Conservation (phyloP, 2,329 filamentous ascomycete species). For the Paraphaeosphaeria minitans region DNA sequence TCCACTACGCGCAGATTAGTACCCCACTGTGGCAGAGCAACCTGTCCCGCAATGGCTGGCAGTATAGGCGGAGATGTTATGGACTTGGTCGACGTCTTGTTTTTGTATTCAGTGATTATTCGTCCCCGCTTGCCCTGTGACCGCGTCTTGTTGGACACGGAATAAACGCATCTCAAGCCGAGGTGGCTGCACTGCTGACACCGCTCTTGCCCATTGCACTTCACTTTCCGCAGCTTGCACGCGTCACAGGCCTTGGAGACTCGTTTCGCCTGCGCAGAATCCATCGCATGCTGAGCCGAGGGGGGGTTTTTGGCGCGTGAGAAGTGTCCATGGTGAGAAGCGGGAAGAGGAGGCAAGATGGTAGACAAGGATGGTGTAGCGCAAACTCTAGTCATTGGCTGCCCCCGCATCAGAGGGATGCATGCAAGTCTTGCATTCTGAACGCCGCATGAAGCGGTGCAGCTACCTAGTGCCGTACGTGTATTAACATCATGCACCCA, state of each 20-base stretch:
- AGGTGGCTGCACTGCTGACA: conserved; percentile 50
- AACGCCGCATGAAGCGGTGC: not conserved
- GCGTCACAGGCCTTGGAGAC: conserved; percentile 53
- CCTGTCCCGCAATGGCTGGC: conserved; percentile 25
- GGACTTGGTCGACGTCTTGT: conserved; percentile 29
- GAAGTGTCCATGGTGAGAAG: conserved; percentile 2
- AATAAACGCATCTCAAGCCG: conserved; percentile 54
- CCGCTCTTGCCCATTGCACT: conserved; percentile 53
- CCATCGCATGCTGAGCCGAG: conserved; percentile 20
- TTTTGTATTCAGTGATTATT: conserved; percentile 50
- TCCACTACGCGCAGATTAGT: conserved; percentile 7
- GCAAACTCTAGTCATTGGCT: conserved; percentile 3
- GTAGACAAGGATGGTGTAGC: conserved; percentile 6
- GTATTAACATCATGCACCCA: no score
- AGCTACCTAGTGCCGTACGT: not conserved
- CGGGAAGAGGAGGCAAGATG: conserved; percentile 8
- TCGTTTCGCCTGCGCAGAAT: conserved; percentile 31
- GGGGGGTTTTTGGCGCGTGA: not conserved
- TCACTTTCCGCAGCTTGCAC: conserved; percentile 54
- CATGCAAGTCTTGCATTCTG: not conserved
- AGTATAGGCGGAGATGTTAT: conserved; percentile 31
- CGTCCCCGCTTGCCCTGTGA: conserved; percentile 47
- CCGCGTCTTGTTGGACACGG: conserved; percentile 45
- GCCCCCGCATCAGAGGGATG: not conserved
- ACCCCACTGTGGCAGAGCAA: conserved; percentile 17